Percentiles rank a stretch among this genome's conserved stretches.
phyloP scores from a whole-genome alignment of 805 yeast species.

The Ogataea trehalophila region DNA sequence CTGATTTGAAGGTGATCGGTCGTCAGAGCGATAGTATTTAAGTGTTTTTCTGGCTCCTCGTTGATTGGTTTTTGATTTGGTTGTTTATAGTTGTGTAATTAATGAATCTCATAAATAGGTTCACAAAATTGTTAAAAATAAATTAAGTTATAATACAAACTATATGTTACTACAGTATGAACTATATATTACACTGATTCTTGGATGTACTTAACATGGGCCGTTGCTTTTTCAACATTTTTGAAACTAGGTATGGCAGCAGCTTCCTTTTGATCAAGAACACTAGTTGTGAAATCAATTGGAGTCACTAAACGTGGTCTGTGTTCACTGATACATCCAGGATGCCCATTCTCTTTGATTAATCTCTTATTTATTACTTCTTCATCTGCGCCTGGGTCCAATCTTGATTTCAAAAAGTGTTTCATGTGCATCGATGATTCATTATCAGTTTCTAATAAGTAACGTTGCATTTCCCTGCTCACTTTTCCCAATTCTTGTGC shows the following conservation, averaged over 20 bases:
- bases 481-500: constrained; percentile 14
- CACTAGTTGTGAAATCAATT: constrained; percentile 22
- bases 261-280: constrained; percentile 13
- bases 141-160: not conserved
- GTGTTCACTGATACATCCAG: constrained; percentile 32
- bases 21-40: constrained; percentile 62
- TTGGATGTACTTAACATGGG: constrained; percentile 38
- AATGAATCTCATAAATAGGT: not conserved
- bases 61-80: too few species aligned
- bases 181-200: constrained; percentile 13
- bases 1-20: constrained; percentile 63
- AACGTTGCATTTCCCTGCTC: constrained; percentile 23
- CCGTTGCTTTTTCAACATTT: constrained; percentile 59
- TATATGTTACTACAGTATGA: not conserved
- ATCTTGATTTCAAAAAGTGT: constrained; percentile 28
- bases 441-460: constrained; percentile 27
- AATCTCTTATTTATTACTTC: constrained; percentile 26
- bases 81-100: too few species aligned
- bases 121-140: not conserved
- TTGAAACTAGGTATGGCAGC: constrained; percentile 51
- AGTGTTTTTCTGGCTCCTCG: not conserved
- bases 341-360: constrained; percentile 32
- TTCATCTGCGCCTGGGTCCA: constrained; percentile 26
- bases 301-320: constrained; percentile 41
- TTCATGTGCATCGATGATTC: constrained; percentile 30